phyloP scores from a whole-genome alignment of 1,284 basidiomycete genomes.

The Gomphus bonarii region DNA sequence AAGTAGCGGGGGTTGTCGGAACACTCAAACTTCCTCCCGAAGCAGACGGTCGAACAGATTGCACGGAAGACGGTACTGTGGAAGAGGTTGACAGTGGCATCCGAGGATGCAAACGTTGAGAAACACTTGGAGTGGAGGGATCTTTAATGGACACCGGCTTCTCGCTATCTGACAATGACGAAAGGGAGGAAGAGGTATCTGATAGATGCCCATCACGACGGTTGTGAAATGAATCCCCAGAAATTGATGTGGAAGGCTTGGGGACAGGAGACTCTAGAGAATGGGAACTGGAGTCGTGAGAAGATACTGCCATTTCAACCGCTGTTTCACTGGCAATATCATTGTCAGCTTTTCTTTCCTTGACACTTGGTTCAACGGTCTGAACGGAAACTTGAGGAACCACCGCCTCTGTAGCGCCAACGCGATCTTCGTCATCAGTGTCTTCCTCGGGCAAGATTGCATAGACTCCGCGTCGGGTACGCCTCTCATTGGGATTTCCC shows the following conservation, averaged over 20 bases:
- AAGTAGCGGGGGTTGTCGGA: neutral
- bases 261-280: neutral
- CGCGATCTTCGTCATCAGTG: slow-evolving; percentile 43
- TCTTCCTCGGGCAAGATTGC: slow-evolving; percentile 48
- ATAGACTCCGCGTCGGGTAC: slow-evolving; percentile 69
- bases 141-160: neutral
- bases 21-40: neutral
- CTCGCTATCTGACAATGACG: slow-evolving; percentile 9
- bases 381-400: neutral
- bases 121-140: neutral
- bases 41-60: neutral
- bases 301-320: neutral
- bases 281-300: neutral
- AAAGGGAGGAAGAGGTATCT: slow-evolving; percentile 7
- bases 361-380: neutral
- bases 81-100: neutral
- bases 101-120: neutral
- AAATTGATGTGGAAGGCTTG: neutral
- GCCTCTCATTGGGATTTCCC: slow-evolving; percentile 47
- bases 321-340: neutral
- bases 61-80: neutral
- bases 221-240: neutral
- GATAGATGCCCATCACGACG: slow-evolving; percentile 4
- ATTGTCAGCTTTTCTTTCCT: neutral
- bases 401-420: slow-evolving; percentile 24